These are phyloP conservation scores for Pyrus bretschneideri DNA, from an alignment of 306 rosid species.

Conservation along the genomic window DNA sequence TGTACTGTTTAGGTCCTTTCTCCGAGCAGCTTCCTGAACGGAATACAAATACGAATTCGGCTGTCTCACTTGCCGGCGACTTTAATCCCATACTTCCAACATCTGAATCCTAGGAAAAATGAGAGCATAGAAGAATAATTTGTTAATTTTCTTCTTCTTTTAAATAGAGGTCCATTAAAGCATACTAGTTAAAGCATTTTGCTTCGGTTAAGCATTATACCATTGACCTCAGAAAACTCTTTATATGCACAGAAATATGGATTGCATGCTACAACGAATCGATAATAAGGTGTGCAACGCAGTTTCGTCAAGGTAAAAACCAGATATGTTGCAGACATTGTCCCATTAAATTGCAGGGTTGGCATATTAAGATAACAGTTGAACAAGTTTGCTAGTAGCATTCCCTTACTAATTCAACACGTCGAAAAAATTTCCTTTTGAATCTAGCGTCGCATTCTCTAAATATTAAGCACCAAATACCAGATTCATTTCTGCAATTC, in stretches of 20 bases:
- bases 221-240: not conserved
- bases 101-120: constrained; percentile 34
- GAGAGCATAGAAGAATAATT: not conserved
- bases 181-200: not conserved
- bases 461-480: not conserved
- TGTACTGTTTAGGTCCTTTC: constrained; percentile 60
- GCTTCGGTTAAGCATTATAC: not conserved
- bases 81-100: constrained; percentile 25
- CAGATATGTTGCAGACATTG: not conserved
- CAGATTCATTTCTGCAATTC: not conserved
- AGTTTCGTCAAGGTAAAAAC: not conserved
- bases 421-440: not conserved
- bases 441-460: not conserved
- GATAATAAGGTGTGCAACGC: not conserved
- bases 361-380: not conserved
- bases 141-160: not conserved
- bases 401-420: not conserved
- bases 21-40: constrained; percentile 56
- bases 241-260: not conserved
- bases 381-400: not conserved
- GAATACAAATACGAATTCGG: constrained; percentile 27
- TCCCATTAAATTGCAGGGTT: not conserved
- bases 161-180: not conserved
- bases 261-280: not conserved
- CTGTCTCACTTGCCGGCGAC: constrained; percentile 31